A percentile compares a stretch with the other conserved stretches of the same genome.
phyloP scores from a whole-genome alignment of 2,329 filamentous ascomycete species.

The Blumeriella jaapii region DNA sequence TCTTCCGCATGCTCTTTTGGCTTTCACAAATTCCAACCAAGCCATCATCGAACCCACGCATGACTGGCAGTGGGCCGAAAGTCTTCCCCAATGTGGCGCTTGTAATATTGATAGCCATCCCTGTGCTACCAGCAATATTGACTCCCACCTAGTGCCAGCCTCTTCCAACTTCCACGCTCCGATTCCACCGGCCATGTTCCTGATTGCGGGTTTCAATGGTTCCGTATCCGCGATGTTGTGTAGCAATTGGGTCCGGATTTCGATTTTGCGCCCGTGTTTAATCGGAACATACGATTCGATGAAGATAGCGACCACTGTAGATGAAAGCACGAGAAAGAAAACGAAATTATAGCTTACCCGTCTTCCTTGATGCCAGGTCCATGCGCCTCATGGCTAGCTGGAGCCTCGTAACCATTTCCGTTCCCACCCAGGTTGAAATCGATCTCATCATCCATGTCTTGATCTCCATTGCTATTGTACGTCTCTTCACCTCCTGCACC shows the following conservation, averaged over 20 bases:
- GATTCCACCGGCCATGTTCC: no score
- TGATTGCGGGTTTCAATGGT: no score
- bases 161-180: no score
- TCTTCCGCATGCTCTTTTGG: not conserved
- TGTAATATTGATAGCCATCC: no score
- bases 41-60: not conserved
- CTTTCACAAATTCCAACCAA: not conserved
- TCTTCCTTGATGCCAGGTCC: constrained; percentile 78
- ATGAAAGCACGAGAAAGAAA: constrained; percentile 5
- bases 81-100: no score
- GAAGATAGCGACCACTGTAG: constrained; percentile 8
- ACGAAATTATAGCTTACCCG: constrained; percentile 53
- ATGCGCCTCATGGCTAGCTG: constrained; percentile 28
- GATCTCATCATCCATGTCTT: constrained; percentile 45
- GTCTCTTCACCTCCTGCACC: constrained; percentile 32
- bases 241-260: no score
- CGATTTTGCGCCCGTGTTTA: no score
- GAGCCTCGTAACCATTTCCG: constrained; percentile 25
- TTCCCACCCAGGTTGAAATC: constrained; percentile 45
- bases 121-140: no score
- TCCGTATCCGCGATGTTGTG: no score
- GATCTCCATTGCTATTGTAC: constrained; percentile 32
- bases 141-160: no score
- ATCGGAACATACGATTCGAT: constrained; percentile 6
- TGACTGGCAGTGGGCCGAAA: not conserved